phyloP scores from a whole-genome alignment of 225 moss, liverwort and hornwort genomes.

The Physcomitrium patens region DNA sequence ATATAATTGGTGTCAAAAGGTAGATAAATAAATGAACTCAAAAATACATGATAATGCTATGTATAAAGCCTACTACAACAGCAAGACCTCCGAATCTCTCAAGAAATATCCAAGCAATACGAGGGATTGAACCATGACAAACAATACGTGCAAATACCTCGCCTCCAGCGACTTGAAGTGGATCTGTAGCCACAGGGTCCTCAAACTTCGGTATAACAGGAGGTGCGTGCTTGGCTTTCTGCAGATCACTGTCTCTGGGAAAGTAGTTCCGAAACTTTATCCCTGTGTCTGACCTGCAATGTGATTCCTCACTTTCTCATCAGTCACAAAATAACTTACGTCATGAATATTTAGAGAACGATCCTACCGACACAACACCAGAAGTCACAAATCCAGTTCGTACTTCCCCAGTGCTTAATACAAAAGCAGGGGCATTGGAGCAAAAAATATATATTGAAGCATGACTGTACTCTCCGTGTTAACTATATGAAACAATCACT shows the following conservation, averaged over 20 bases:
- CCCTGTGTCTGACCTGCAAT: slow-evolving; percentile 44
- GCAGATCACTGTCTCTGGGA: slow-evolving; percentile 82
- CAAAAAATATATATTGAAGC: not conserved
- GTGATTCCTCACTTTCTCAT: slow-evolving; percentile 16
- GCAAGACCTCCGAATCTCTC: slow-evolving; percentile 14
- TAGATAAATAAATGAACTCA: too few relatives aligned
- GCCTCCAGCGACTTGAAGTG: slow-evolving; percentile 51
- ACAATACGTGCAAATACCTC: slow-evolving; percentile 55
- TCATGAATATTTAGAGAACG: not conserved
- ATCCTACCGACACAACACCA: not conserved
- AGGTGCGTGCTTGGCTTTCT: slow-evolving; percentile 82
- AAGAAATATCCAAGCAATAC: not conserved
- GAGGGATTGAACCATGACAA: not conserved
- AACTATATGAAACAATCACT: too few relatives aligned
- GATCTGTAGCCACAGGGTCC: slow-evolving; percentile 74
- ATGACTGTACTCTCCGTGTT: too few relatives aligned
- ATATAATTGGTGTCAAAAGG: not conserved
- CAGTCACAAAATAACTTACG: not conserved
- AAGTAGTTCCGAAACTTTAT: slow-evolving; percentile 97
- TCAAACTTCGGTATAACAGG: slow-evolving; percentile 87
- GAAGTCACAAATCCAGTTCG: not conserved
- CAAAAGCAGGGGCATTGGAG: not conserved
- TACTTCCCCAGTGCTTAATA: not conserved
- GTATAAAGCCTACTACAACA: not conserved
- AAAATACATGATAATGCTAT: not conserved